Evolutionary conservation across 2,329 filamentous ascomycete genomes (phyloP), one percentile per base, ranked within the genome.

Genomic region (Fonsecaea nubica): DNA sequence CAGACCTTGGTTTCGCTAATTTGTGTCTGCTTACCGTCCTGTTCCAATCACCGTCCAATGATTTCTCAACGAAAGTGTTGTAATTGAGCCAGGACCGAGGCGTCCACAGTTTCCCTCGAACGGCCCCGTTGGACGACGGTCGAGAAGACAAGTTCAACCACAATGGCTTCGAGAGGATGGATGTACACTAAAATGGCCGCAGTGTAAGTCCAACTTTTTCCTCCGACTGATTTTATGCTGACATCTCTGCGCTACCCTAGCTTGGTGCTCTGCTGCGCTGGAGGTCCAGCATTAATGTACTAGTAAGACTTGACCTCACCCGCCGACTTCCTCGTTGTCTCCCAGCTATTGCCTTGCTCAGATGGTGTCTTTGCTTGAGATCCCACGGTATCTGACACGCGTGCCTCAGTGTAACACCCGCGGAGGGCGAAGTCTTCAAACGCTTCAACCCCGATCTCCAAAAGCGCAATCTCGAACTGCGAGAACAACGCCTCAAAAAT

Each of bases 371-470:
- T 4, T 50, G 45, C 45, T 12, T 4, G 10, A 13, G 8, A 8
- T 10, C 4, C 15, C 45, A 5, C n/a, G 5, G 8, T 33, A 38
- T 13, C 33, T 38, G 52, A 18, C 45, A 30, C 5, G 12, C 33
- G 25, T 48, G 56, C 13, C 36, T 42, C 45, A 68, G 65, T 50
- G 71, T 82, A 64, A 79, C 79, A 33, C 95, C 95, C 1, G 90
- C 91, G 12, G 93, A 97, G 73, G 95, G 97, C 79, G 93, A 98
- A 81, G 85, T 99, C 50, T 93, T 96, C 83, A 84, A 86, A 82
- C 88, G 86, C 79, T 98, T 98, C 82, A 98, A 94, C 78, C 94
- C 94, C 0, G 95, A 98, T 38, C 86, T 99, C n/a, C 91, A 95
- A 76, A 91, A 92, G 78, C 87, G 91, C 75, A 93, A 91, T 69